Evolutionary conservation across 2,329 filamentous ascomycete genomes (phyloP), one percentile per base, ranked within the genome.

Genomic region (Calycina herbarum): DNA sequence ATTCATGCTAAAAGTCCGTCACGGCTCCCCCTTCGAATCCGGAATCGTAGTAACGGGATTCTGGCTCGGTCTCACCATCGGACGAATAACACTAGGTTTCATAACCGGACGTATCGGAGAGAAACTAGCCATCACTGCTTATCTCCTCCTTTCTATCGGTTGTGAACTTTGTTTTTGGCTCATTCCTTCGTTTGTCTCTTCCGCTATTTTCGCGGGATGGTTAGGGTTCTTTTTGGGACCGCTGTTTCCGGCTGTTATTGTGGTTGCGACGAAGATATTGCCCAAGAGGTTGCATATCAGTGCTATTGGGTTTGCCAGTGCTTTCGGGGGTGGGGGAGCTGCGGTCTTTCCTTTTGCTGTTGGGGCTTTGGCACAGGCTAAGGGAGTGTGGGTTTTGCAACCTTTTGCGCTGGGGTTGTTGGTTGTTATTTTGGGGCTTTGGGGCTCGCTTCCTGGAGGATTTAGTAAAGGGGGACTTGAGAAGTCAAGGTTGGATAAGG

Each of bases 191-290:
- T 93, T 94, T 75, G 83, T 90, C 65, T 87, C 90, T 29, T 91
- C 89, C 0, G 87, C 90, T 7, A 82, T 93, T 15, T 89, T 91
- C 54, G 89, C 93, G 31, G 82, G 85, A 0, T 78, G 93, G 1
- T 82, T 93, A 66, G 92, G 92, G 0, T 93, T 94, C 81, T 93
- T 94, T 72, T 82, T 94, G 0, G 92, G 92, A 0, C 92, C 92
- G 0, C 77, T 94, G 10, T 94, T 94, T 74, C 91, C 92, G 0
- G 89, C 88, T 1, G 90, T 86, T 0, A 84, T 95, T 13, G 87
- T 94, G 0, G 87, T 86, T 1, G 87, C 88, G 2, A 92, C 91
- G 0, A 93, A 92, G 71, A 79, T 95, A 1, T 80, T 96, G 0
- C 91, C 91, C 0, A 82, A 81, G 45, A 85, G 92, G 66, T 79